Evolutionary conservation across 2,329 filamentous ascomycete species (phyloP), one percentile per base, ranked within the genome.

Genomic region (Coniochaeta hoffmannii): DNA sequence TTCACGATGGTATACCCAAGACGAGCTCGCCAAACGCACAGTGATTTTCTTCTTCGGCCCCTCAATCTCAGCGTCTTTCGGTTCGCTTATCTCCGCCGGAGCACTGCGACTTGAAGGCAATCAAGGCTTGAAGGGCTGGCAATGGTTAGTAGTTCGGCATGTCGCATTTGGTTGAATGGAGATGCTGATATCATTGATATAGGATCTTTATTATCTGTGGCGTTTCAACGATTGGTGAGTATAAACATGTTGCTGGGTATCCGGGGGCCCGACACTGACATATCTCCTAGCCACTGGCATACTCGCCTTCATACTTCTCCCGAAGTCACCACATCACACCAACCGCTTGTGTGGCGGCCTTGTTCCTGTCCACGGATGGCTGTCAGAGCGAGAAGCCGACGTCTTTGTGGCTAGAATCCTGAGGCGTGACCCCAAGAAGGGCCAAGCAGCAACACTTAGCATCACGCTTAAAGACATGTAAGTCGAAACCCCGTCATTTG

Each of bases 161-260:
- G 49, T 17, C 19, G 49, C 6, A 28, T 9, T 51, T 15, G 30
- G 49, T 5, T 51, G 6, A 51, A 30, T 4, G 22, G 49, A 30
- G 12, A 50, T 50, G 46, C 30, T 53, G 11, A 53, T 44, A 53
- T 56, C 26, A 17, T 32, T 34, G 46, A 14, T 28, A 17, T 35
- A 62, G 60, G 60, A 62, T 62, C 28, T 62, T 62, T 46, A 57
- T 62, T 10, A 61, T 62, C 22, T 62, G 60, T 34, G 60, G 60
- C 31, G 34, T 57, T 56, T 61, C 58, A n/a, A 62, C 59, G 4
- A 62, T 62, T 50, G 38, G 60, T 62, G 38, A 12, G 12, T 26
- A 10, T 10, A 35, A 30, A 28, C n/a, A 4, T 44, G 17, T 44
- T 19, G 12, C n/a, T 44, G n/a, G 4, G 7, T 10, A 19, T 22